Evolutionary conservation across 1,284 basidiomycete species (phyloP), one percentile per base, ranked within the genome.

Genomic region (Marasmius fiardii): DNA sequence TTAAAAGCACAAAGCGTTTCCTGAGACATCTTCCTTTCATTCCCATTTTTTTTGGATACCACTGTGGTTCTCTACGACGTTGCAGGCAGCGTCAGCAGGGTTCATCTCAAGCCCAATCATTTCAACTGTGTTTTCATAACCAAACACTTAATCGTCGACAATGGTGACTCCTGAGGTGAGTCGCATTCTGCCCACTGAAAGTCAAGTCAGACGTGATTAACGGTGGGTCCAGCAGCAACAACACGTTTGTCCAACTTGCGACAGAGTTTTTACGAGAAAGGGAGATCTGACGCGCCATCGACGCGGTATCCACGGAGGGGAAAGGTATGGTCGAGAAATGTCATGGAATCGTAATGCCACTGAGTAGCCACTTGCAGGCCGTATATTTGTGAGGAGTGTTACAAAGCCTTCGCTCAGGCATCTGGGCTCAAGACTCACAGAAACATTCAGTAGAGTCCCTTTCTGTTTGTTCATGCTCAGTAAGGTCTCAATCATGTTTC

Each of bases 391-490:
- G 43, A 60, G 34, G 64, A 63, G 11, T 87, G 85, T 61, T 63
- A 64, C 6, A 82, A 77, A 60, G 60, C 59, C 1, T 88, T 89
- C 63, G 64, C 75, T 11, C 85, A 88, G 64, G 64, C 61, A 34
- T 79, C 79, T 2, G 82, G 76, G 7, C 67, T 88, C 44, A 80
- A 78, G 54, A 82, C 78, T 1, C 86, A 89, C 58, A 57, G 59
- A 51, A 87, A 87, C 55, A 72, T 71, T 23, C 86, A 87, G 87
- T 89, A n/a, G 66, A 57, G 79, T 61, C 6, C 43, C 53, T 58
- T 57, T 35, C 51, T 16, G 24, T 41, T 12, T 12, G 54, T 37
- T 35, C 18, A n/a, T 51, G 64, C 54, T 16, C 16, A n/a, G n/a
- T 24, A 20, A 21, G n/a, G 33, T 37, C 34, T 54, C 28, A 52